These are phyloP conservation scores for Borovskyia barvae DNA, from an alignment of 208 protist genomes.

Conservation along the genomic window DNA sequence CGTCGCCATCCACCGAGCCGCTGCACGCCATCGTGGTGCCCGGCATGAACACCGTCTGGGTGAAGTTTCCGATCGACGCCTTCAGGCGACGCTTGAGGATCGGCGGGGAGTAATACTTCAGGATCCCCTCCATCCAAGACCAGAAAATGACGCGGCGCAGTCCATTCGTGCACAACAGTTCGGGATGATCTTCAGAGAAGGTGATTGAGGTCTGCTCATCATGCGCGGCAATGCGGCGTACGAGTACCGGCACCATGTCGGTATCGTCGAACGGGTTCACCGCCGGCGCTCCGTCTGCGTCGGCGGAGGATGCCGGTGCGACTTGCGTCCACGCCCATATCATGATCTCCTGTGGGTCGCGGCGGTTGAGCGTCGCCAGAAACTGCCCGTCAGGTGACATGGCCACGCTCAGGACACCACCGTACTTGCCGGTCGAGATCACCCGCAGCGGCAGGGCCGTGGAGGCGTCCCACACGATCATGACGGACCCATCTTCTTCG, in stretches of 20 bases:
- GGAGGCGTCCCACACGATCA: slow-evolving; percentile 94
- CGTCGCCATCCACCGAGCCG: slow-evolving; percentile 91
- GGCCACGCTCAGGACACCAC: slow-evolving; percentile 84
- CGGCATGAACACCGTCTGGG: slow-evolving; percentile 86
- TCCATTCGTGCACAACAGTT: slow-evolving; percentile 90
- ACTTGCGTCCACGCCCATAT: slow-evolving; percentile 88
- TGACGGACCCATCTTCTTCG: slow-evolving; percentile 77
- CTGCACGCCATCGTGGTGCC: slow-evolving; percentile 84
- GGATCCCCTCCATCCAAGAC: slow-evolving; percentile 67
- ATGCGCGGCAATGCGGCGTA: slow-evolving; percentile 66
- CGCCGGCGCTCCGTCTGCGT: slow-evolving; percentile 8
- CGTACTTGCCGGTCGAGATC: slow-evolving; percentile 70
- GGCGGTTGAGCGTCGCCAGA: slow-evolving; percentile 86
- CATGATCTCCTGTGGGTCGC: slow-evolving; percentile 86
- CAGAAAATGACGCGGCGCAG: slow-evolving; percentile 90
- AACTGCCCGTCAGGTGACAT: slow-evolving; percentile 89
- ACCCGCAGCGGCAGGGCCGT: slow-evolving; percentile 81
- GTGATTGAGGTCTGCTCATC: slow-evolving; percentile 88
- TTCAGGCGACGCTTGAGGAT: slow-evolving; percentile 63
- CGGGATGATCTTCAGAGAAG: slow-evolving; percentile 76
- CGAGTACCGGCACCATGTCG: slow-evolving; percentile 56
- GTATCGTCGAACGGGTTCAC: slow-evolving; percentile 2
- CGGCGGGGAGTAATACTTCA: slow-evolving; percentile 91
- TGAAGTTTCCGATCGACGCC: slow-evolving; percentile 87
- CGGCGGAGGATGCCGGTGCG: neutral